Evolutionary conservation across 2,329 filamentous ascomycete species (phyloP), one percentile per base, ranked within the genome.

Genomic region (Bipolaris victoriae): DNA sequence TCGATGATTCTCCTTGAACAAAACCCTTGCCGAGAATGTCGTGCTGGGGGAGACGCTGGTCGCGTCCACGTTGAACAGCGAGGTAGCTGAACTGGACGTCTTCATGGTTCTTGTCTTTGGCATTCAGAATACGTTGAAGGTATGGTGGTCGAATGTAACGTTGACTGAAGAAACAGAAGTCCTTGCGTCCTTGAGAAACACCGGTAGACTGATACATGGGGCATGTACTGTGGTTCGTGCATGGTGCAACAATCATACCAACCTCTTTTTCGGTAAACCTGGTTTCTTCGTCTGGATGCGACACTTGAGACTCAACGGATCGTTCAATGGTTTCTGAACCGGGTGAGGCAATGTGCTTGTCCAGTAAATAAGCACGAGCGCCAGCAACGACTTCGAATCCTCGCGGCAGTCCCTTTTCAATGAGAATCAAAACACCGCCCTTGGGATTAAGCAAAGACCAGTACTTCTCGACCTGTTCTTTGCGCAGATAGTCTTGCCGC

Each of bases 301-400:
- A 72, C 2, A 80, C 71, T 51, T 75, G 74, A 15, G 83, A 78
- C 0, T 74, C 77, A 52, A 68, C 43, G 7, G 68, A 55, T 4
- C 61, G 55, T 52, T 79, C 78, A 31, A 81, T 76, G 10, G 76
- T 69, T 9, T 78, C 77, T 11, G 81, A 79, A 3, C 79, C 81
- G 0, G 88, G 88, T 13, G 86, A 86, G 11, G 87, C 78, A 54
- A 97, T 89, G 72, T 91, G 88, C 43, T 89, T 86, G 59, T 90
- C 85, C 0, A 98, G 81, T 0, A 99, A 80, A 58, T 90, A 86
- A 40, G 92, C 84, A 48, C 95, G 88, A 5, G 93, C 92, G 46
- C 90, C 90, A 10, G 92, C 94, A 39, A 99, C 86, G 13, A 91
- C 90, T 74, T 98, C 95, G 65, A 99, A 99, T 0, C 95, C 95